Base-by-base conservation (phyloP, 257 asterid species). In the Solanum tarapatanum region DNA sequence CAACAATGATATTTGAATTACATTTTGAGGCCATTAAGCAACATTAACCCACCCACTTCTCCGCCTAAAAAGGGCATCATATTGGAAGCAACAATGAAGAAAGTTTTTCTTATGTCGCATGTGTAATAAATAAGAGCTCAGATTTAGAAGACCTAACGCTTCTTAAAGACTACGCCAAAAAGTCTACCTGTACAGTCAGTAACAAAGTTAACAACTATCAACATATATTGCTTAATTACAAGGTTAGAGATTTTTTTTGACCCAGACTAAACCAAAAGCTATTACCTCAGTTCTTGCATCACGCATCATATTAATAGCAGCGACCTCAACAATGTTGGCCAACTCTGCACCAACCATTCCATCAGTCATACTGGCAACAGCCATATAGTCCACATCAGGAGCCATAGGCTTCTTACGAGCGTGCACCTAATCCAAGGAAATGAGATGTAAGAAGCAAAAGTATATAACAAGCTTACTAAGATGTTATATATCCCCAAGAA, bases 291-390 rank as follows among this genome's bases (percentile, higher is more conserved):
- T 88, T 91, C 99, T 92, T 88, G 90, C 95, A 86, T 97, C 99
- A 74, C 98, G 98, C 97, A 96, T 91, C 99, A 97, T 95, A 88
- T 91, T 88, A 55, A 97, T 93, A 87, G 99, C 99, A 88, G 99
- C 96, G 86, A 97, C 95, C 95, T 97, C 99, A 68, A 97, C 87
- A 83, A 97, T 93, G 93, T 97, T 97, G 85, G 98, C 99, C 86
- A 97, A 92, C 95, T 97, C 99, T 2, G 99, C 98, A 80, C 99
- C 99, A 89, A 95, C 99, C 99, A 97, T 96, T 88, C 99, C 99
- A 41, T 93, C 95, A 19, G 98, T 95, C 94, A 93, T 91, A 88
- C 93, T 91, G 77, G 98, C 98, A 91, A 97, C 98, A 89, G 98
- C 99, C 90, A 89, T 87, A 86, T 92, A 97, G 90, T 96, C 99